Base-by-base conservation (phyloP, 2,329 filamentous ascomycete species). In the Celoporthe dispersa region DNA sequence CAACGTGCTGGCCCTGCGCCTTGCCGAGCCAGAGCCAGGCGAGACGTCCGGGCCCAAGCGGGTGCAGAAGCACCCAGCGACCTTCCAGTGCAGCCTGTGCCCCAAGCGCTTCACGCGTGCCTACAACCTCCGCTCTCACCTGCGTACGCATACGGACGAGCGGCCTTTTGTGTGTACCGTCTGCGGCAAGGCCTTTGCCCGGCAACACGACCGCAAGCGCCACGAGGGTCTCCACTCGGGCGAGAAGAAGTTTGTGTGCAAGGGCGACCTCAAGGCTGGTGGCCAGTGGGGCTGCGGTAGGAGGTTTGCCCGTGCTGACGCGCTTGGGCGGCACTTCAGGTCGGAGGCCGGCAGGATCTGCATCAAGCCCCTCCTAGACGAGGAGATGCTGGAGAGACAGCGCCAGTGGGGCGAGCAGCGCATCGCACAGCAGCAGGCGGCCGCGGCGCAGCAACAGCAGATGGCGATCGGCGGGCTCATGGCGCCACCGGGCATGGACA, bases 221-320 rank as follows among this genome's bases (percentile, higher is more conserved):
- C 96, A 99, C 80, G 96, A 99, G 82, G 94, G 95, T 53, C 84
- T 99, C 57, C 96, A 99, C 78, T 97, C 93, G 0, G 96, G 96
- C 57, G 96, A 99, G 83, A 99, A 98, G 88, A 98, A 97, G 78
- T 99, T 98, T 78, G 93, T 98, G 9, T 99, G 96, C 82, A 94
- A 94, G 75, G 96, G 96, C 67, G 92, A 94, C 70, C 88, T 99
- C 64, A 94, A 95, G 74, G 89, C 89, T 1, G 90, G 91, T 62
- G 91, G 91, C 6, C 89, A 92, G 74, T 99, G 96, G 96, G 96
- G 96, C 28, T 99, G 96, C 75, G 94, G 94, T 3, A 88, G 96
- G 72, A 89, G 94, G 12, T 99, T 99, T 80, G 96, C 96, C 22
- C 93, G 96, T 75, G 96, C 96, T 6, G 96, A 99, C 83, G 96